Evolutionary conservation across 352 stramenopile genomes (phyloP).

Genomic region (Pythium scleroteichum): DNA sequence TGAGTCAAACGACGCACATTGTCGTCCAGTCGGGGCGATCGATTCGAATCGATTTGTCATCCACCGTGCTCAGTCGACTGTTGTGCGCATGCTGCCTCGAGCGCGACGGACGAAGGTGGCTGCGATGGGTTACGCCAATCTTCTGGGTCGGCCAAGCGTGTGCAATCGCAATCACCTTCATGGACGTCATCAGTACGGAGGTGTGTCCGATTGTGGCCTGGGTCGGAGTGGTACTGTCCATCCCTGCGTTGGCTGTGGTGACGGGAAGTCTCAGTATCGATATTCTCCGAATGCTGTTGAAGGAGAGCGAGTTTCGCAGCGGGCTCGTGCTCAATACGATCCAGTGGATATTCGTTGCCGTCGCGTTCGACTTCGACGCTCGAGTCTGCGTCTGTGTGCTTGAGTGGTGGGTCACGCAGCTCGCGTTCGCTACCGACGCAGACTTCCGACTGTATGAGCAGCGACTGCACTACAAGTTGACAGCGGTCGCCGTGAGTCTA

Average conservation of each 20-base stretch:
- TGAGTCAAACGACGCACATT: background rate
- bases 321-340: slow-evolving; percentile 28
- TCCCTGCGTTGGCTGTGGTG: slow-evolving; percentile 22
- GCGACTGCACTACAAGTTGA: background rate
- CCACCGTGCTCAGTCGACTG: slow-evolving; percentile 8
- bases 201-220: background rate
- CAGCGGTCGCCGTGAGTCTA: background rate
- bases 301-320: slow-evolving; percentile 31
- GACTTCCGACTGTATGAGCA: slow-evolving; percentile 19
- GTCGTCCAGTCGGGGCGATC: slow-evolving; percentile 3
- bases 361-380: slow-evolving; percentile 22
- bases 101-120: background rate
- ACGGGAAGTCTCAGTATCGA: slow-evolving; percentile 27
- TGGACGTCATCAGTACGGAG: background rate
- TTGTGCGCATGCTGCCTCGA: background rate
- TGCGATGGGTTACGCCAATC: background rate
- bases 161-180: slow-evolving; percentile 19
- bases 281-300: slow-evolving; percentile 13
- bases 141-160: slow-evolving; percentile 22
- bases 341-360: slow-evolving; percentile 27
- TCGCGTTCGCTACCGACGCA: slow-evolving; percentile 29
- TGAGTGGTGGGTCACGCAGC: slow-evolving; percentile 30
- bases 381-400: slow-evolving; percentile 22
- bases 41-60: slow-evolving; percentile 11
- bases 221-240: slow-evolving; percentile 10